Base-by-base conservation (phyloP, 2,329 filamentous ascomycete species). In the Penicillium sp. region DNA sequence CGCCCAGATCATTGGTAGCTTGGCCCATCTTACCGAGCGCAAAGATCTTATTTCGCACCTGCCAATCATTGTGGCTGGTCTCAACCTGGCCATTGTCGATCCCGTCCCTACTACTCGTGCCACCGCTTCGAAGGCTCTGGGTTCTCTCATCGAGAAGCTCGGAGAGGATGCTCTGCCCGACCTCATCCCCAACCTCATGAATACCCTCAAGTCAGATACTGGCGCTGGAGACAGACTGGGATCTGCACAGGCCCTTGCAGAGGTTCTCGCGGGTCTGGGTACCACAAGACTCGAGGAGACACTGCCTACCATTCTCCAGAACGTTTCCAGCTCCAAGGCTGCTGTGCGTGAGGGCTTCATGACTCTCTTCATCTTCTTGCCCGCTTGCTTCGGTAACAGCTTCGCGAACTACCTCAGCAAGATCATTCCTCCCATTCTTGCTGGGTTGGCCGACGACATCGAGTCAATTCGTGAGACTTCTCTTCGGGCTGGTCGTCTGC, bases 291-390 rank as follows among this genome's bases (percentile, higher is more conserved):
- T 99, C 65, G 95, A 99, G 75, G 96, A 99, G 77, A 98, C 93
- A 5, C 80, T 99, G 46, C 96, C 95, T 39, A 97, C 93, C 13
- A 96, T 99, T 66, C 79, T 99, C 41, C 93, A 98, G 70, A 99
- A 99, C 69, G 93, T 96, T 63, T 88, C 91, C 65, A 98, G 93
- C 68, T 86, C 89, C 65, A 97, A 96, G 76, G 74, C 95, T 19
- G 87, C 92, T 53, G 91, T 99, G 62, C 88, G 95, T 68, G 95
- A 99, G 81, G 95, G 95, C 46, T 99, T 99, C 80, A 99, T 99
- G 95, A 97, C 95, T 8, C 84, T 99, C 41, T 99, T 99, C 78
- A 98, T 99, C 65, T 99, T 97, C 84, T 86, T 99, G 79, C 95
- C 95, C 13, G 95, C 96, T 52, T 99, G 95, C 78, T 99, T 99